phyloP scores from a whole-genome alignment of 179 eudicot genomes.

The Drosera spatulata region DNA sequence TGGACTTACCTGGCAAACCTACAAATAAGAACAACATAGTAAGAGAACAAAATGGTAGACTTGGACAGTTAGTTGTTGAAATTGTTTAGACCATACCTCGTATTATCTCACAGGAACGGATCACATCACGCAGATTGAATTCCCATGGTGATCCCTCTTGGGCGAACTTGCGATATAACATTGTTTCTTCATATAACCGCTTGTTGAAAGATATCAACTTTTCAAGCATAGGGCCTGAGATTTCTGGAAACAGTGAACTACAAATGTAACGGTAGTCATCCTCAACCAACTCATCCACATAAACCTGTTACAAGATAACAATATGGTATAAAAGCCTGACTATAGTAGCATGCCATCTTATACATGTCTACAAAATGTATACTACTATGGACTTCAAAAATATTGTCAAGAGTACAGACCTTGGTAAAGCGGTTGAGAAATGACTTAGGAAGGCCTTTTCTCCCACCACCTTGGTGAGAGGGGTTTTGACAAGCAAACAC shows the following conservation, averaged over 20 bases:
- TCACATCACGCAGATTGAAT: slow-evolving; percentile 87
- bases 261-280: slow-evolving; percentile 73
- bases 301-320: slow-evolving; percentile 45
- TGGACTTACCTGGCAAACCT: slow-evolving; percentile 52
- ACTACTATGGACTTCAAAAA: background rate
- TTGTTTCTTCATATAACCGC: slow-evolving; percentile 66
- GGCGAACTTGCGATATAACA: slow-evolving; percentile 65
- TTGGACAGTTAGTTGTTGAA: background rate
- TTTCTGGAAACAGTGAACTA: slow-evolving; percentile 54
- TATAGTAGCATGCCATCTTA: background rate
- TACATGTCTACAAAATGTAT: background rate
- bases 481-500: slow-evolving; percentile 99
- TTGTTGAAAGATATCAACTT: slow-evolving; percentile 66
- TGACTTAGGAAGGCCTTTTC: slow-evolving; percentile 97
- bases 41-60: background rate
- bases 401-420: slow-evolving; percentile 23
- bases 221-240: slow-evolving; percentile 34
- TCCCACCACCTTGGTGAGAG: slow-evolving; percentile 87
- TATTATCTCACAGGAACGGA: slow-evolving; percentile 83
- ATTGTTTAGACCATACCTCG: slow-evolving; percentile 30
- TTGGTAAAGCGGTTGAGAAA: slow-evolving; percentile 91
- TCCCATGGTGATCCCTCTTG: slow-evolving; percentile 97
- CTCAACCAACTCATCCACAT: slow-evolving; percentile 82
- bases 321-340: too few species aligned
- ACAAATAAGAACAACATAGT: slow-evolving; percentile 5